Conservation (phyloP, 2,329 filamentous ascomycete genomes). For the Biscogniauxia sp. region DNA sequence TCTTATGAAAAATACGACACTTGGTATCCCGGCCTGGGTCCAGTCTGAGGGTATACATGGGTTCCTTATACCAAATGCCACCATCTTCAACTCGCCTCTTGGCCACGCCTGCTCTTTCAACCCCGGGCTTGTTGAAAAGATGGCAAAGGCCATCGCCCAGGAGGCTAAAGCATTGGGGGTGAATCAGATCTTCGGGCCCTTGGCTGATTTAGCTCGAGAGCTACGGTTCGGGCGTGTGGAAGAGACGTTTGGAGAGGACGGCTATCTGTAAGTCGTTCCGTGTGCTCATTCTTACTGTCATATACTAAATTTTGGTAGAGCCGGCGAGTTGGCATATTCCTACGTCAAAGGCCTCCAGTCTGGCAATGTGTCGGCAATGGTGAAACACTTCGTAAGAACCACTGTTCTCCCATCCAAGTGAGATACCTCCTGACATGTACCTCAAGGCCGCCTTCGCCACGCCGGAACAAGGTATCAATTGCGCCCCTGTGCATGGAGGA, state of each 20-base stretch:
- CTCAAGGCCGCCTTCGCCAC: conserved; percentile 58
- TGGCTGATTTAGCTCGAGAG: conserved; percentile 69
- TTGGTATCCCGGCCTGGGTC: conserved; percentile 70
- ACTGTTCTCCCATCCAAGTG: background rate
- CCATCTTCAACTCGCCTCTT: conserved; percentile 77
- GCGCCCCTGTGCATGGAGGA: conserved; percentile 54
- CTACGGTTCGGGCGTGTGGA: conserved; percentile 71
- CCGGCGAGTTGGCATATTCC: conserved; percentile 65
- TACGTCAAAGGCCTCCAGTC: conserved; percentile 59
- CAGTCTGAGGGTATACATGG: conserved; percentile 76
- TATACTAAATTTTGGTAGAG: conserved; percentile 26
- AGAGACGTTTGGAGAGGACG: conserved; percentile 70
- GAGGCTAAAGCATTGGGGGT: conserved; percentile 67
- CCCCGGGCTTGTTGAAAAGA: conserved; percentile 59
- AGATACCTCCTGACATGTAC: background rate
- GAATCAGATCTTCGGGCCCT: conserved; percentile 70
- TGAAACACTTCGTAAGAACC: conserved; percentile 66
- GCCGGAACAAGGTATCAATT: conserved; percentile 72
- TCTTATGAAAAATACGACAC: conserved; percentile 60
- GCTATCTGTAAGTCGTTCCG: conserved; percentile 47
- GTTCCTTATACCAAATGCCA: conserved; percentile 68
- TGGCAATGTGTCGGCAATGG: conserved; percentile 64
- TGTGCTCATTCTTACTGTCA: background rate
- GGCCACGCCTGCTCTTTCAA: conserved; percentile 71
- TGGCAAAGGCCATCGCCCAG: conserved; percentile 63